These are phyloP conservation scores for Solanum pinnatisectum DNA, from an alignment of 257 asterid genomes.

Conservation along the genomic window DNA sequence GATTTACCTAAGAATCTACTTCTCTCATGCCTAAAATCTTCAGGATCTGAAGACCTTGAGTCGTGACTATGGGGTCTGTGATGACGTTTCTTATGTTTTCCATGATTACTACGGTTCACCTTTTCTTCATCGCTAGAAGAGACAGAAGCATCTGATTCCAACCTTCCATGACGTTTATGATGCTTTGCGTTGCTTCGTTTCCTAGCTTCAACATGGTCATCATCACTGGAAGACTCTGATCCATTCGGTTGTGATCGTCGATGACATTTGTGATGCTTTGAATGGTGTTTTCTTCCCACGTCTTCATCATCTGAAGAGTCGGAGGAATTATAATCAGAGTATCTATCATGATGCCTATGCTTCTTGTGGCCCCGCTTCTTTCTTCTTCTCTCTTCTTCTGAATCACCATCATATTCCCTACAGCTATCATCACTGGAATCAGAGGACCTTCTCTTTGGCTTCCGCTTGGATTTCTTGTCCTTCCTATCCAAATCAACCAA, in stretches of 20 bases:
- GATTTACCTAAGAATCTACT: slow-evolving; percentile 35
- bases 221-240: slow-evolving; percentile 30
- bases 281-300: slow-evolving; percentile 14
- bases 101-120: slow-evolving; percentile 15
- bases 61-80: slow-evolving; percentile 24
- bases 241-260: slow-evolving; percentile 19
- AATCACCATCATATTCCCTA: slow-evolving; percentile 31
- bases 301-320: slow-evolving; percentile 29
- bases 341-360: slow-evolving; percentile 20
- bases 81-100: slow-evolving; percentile 29
- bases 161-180: slow-evolving; percentile 25
- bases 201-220: slow-evolving; percentile 16
- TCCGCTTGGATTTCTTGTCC: slow-evolving; percentile 44
- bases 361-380: slow-evolving; percentile 45
- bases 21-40: slow-evolving; percentile 20
- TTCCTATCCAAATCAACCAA: slow-evolving; percentile 44
- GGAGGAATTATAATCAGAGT: slow-evolving; percentile 32
- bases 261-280: slow-evolving; percentile 27
- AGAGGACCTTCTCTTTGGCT: slow-evolving; percentile 42
- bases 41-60: slow-evolving; percentile 35
- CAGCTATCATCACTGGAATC: slow-evolving; percentile 36
- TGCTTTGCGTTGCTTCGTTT: slow-evolving; percentile 32
- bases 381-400: slow-evolving; percentile 36
- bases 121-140: slow-evolving; percentile 39
- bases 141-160: slow-evolving; percentile 21